Evolutionary conservation across 2,329 filamentous ascomycete species (phyloP), one percentile per base, ranked within the genome.

Genomic region (Diaporthe humulicola): DNA sequence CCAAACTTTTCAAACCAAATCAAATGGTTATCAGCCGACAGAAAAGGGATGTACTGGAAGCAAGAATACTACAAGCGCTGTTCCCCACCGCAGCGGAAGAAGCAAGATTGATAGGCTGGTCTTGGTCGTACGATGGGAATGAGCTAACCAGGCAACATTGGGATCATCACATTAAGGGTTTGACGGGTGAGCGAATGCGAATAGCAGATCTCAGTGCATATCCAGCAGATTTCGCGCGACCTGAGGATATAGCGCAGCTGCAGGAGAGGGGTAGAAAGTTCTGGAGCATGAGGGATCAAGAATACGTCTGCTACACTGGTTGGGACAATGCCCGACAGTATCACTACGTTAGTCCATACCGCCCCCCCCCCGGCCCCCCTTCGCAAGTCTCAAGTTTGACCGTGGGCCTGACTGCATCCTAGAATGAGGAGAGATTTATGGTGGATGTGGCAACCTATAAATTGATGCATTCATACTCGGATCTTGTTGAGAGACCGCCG

Each of bases 161-260:
- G 58, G 0, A 0, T 0, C 14, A 45, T 5, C 2, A 7, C 0
- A 45, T 64, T 6, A 38, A 64, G 4, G 4, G 9, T 7, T 0
- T 64, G 1, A 25, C 25, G 25, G 58, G 45, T 4, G 40, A 45
- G 8, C 14, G 36, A 4, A 45, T 0, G 9, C n/a, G 1, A 25
- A 64, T 64, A n/a, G 7, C 25, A 8, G 38, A 45, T 12, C 38
- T 64, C 9, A 3, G 12, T 12, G n/a, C 30, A 0, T 7, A 45
- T 17, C 40, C 58, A 2, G 25, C 2, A 4, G 25, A 64, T 0
- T 64, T 30, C 22, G 38, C 38, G 22, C 25, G 15, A 4, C 1
- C 25, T 2, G 58, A 64, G 17, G n/a, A 45, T 9, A 30, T 45
- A 12, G 8, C 1, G 9, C 0, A 10, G 2, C 58, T 64, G 2